Conservation (phyloP, 1,284 basidiomycete genomes). For the Rhodotorula mucilaginosa region DNA sequence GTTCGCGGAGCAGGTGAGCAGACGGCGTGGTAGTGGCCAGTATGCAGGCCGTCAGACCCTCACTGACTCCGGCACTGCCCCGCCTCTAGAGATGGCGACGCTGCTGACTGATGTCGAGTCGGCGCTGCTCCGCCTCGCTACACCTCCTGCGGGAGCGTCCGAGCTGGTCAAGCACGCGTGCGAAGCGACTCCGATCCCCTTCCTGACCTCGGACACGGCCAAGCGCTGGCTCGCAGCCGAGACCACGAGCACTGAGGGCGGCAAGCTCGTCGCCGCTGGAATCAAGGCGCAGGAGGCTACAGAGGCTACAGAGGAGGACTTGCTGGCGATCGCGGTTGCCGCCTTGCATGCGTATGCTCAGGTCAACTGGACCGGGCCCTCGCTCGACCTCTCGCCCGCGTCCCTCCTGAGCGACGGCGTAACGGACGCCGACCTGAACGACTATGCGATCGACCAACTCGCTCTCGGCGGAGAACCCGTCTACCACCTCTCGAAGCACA, state of each 20-base stretch:
- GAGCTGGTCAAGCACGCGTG: conserved; percentile 18
- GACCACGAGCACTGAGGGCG: background rate
- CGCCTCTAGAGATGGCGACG: background rate
- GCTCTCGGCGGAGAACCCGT: conserved; percentile 88
- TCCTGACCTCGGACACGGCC: conserved; percentile 20
- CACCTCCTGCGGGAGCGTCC: background rate
- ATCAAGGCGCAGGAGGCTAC: background rate
- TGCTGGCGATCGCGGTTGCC: conserved; percentile 69
- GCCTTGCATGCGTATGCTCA: conserved; percentile 88
- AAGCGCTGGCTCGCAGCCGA: background rate
- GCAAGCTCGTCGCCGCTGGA: conserved; percentile 7
- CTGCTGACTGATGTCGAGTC: conserved; percentile 15
- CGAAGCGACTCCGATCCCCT: conserved; percentile 11
- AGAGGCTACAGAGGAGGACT: conserved; percentile 48
- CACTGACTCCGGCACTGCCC: no score
- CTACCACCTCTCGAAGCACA: conserved; percentile 77
- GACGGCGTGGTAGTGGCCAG: no score
- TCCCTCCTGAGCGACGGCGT: conserved; percentile 47
- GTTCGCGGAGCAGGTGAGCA: no score
- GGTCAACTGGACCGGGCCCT: conserved; percentile 94
- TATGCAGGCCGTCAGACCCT: no score
- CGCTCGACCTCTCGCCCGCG: conserved; percentile 60
- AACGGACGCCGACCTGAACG: conserved; percentile 59
- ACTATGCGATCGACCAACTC: conserved; percentile 67
- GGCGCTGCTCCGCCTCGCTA: conserved; percentile 23